phyloP scores from a whole-genome alignment of 768 basidiomycete species.

The Hypsizygus marmoreus region DNA sequence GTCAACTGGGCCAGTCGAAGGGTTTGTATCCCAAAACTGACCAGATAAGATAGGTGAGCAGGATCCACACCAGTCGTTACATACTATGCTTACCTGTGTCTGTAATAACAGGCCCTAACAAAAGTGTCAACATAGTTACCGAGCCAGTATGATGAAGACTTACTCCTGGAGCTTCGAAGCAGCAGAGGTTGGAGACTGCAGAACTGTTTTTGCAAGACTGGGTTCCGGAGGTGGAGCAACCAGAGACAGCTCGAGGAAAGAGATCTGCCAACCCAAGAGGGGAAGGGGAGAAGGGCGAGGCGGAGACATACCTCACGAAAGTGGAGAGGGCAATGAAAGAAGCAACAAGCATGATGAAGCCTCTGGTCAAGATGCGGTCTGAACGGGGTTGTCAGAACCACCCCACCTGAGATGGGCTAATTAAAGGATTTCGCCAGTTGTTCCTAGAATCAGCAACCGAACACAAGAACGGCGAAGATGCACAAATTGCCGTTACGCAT shows the following conservation, averaged over 20 bases:
- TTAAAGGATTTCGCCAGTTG: no score
- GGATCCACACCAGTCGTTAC: no score
- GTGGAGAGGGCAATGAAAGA: neutral
- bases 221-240: conserved; percentile 52
- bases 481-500: no score
- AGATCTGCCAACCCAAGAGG: conserved; percentile 8
- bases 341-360: conserved; percentile 1
- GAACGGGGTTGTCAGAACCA: no score
- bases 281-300: conserved; percentile 7
- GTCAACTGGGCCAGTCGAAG: conserved; percentile 59
- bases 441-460: no score
- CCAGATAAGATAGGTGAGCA: neutral
- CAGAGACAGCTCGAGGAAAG: conserved; percentile 36
- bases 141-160: conserved; percentile 21
- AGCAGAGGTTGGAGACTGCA: conserved; percentile 51
- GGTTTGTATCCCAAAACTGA: conserved; percentile 75
- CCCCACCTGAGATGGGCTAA: no score
- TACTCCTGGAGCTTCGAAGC: conserved; percentile 68
- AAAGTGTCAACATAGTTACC: neutral
- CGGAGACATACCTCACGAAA: conserved; percentile 2
- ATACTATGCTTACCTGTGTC: conserved; percentile 32
- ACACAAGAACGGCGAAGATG: no score
- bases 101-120: conserved; percentile 61
- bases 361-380: no score
- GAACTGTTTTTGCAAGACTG: conserved; percentile 59